Evolutionary conservation across 2,329 filamentous ascomycete species (phyloP).

Genomic region (Exophiala viscosa): DNA sequence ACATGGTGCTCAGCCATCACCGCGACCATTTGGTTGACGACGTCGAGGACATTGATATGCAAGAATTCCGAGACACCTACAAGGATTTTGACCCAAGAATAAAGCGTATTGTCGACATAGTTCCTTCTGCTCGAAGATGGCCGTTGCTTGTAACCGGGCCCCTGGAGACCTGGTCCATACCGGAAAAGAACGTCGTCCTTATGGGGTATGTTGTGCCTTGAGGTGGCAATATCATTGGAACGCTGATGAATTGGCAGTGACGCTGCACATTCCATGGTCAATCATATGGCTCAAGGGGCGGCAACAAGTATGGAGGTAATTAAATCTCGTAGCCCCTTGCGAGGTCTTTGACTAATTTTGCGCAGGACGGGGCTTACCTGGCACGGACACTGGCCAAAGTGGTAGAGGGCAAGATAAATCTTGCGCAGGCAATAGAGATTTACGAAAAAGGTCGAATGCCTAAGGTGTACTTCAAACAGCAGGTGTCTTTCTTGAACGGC

Average conservation of each 20-base stretch:
- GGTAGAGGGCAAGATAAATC: constrained; percentile 32
- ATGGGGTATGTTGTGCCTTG: constrained; percentile 32
- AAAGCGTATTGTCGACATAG: constrained; percentile 41
- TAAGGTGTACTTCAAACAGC: constrained; percentile 33
- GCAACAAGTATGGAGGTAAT: constrained; percentile 40
- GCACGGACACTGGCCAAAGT: constrained; percentile 36
- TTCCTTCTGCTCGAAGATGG: constrained; percentile 38
- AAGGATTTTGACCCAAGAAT: constrained; percentile 46
- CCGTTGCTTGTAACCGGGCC: constrained; percentile 44
- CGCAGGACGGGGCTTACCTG: constrained; percentile 40
- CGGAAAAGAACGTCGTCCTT: constrained; percentile 41
- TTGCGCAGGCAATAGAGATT: constrained; percentile 36
- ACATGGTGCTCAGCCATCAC: constrained; percentile 46
- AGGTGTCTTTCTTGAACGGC: constrained; percentile 8
- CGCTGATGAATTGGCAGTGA: constrained; percentile 29
- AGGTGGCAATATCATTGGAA: neutral
- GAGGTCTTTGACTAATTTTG: too few species aligned
- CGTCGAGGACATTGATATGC: constrained; percentile 39
- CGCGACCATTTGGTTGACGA: constrained; percentile 36
- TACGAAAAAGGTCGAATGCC: constrained; percentile 44
- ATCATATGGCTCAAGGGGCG: constrained; percentile 44
- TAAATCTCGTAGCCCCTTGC: too few species aligned
- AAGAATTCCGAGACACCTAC: constrained; percentile 43
- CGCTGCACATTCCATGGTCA: constrained; percentile 41
- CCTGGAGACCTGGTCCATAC: constrained; percentile 40